A percentile compares a stretch with the other conserved stretches of the same genome.
These are phyloP conservation scores for Solanum chiquidenum DNA, from an alignment of 257 asterid species.

Conservation along the genomic window DNA sequence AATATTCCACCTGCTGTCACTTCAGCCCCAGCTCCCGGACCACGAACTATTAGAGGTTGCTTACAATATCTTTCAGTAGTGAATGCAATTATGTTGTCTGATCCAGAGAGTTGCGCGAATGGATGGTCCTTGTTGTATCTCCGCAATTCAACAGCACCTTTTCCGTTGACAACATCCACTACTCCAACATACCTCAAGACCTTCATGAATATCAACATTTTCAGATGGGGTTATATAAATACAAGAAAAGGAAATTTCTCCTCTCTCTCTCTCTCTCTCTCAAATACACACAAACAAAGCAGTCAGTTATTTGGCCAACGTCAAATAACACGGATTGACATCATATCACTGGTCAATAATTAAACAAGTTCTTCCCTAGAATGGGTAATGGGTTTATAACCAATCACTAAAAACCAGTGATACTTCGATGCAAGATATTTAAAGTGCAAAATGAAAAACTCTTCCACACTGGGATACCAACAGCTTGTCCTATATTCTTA, in stretches of 20 bases:
- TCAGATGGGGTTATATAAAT: not conserved
- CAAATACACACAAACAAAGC: not conserved
- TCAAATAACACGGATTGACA: no score
- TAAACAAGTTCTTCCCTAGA: not conserved
- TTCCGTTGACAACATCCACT: constrained; percentile 67
- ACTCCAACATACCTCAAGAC: constrained; percentile 94
- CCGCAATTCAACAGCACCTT: constrained; percentile 71
- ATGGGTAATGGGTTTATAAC: not conserved
- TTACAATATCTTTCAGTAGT: constrained; percentile 81
- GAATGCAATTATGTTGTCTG: constrained; percentile 93
- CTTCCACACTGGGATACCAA: not conserved
- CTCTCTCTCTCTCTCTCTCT: not conserved
- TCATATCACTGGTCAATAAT: not conserved
- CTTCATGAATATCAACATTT: constrained; percentile 23
- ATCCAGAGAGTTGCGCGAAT: constrained; percentile 91
- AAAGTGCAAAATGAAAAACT: not conserved
- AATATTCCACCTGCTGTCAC: constrained; percentile 96
- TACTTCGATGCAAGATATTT: not conserved
- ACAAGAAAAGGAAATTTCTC: not conserved
- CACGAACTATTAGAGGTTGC: constrained; percentile 87
- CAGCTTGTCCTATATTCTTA: not conserved
- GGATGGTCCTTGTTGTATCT: constrained; percentile 83
- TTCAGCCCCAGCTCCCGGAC: constrained; percentile 99
- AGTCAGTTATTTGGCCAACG: not conserved
- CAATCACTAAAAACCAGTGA: not conserved